phyloP scores from a whole-genome alignment of 257 asterid species.

The Ligustrum vulgare region DNA sequence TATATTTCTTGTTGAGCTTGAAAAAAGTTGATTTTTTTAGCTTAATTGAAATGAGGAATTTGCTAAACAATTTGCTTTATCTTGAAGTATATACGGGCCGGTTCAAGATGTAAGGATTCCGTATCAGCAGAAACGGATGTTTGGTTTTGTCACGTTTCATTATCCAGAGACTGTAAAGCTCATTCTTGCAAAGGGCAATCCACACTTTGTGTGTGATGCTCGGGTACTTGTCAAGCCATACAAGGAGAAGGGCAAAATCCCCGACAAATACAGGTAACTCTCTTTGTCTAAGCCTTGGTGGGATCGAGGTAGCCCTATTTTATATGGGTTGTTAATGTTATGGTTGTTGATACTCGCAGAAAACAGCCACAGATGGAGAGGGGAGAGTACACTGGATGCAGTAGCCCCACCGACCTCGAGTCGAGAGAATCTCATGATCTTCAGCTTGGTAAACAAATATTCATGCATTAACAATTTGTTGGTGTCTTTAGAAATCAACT shows the following conservation, averaged over 20 bases:
- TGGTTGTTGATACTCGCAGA: conserved; percentile 30
- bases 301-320: background rate
- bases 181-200: conserved; percentile 76
- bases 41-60: background rate
- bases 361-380: conserved; percentile 61
- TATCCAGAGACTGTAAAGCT: conserved; percentile 67
- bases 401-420: conserved; percentile 66
- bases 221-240: conserved; percentile 70
- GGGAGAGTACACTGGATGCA: conserved; percentile 57
- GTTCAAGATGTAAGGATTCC: conserved; percentile 79
- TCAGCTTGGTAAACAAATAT: conserved; percentile 51
- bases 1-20: background rate
- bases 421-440: conserved; percentile 63
- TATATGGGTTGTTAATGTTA: background rate
- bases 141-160: conserved; percentile 68
- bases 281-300: background rate
- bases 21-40: background rate
- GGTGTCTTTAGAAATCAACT: background rate
- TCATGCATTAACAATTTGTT: background rate
- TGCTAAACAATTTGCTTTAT: background rate
- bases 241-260: conserved; percentile 74
- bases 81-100: conserved; percentile 59
- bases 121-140: conserved; percentile 77
- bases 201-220: conserved; percentile 76
- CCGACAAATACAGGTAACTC: conserved; percentile 54